These are phyloP conservation scores for Aspergillus tamarii DNA, from an alignment of 2,329 filamentous ascomycete species.

Conservation along the genomic window DNA sequence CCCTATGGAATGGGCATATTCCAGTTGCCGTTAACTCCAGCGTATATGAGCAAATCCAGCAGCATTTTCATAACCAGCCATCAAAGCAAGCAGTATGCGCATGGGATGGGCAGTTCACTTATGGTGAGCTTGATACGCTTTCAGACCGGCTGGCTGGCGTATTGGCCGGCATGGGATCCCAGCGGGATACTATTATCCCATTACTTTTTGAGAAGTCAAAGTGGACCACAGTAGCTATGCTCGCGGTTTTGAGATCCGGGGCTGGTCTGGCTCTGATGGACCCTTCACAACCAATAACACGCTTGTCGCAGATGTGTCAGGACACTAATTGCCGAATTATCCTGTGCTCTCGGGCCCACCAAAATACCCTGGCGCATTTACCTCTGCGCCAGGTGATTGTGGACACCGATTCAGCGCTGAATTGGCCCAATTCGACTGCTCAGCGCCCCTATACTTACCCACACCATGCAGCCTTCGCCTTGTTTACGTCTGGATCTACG, in stretches of 20 bases:
- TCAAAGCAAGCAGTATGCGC: not conserved
- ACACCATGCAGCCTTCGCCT: not conserved
- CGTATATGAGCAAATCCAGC: not conserved
- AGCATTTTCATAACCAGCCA: not conserved
- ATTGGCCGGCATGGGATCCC: not conserved
- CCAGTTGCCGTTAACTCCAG: not conserved
- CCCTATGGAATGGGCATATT: not conserved
- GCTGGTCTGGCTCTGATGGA: not conserved
- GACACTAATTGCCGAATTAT: not conserved
- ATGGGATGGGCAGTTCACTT: conserved; percentile 7
- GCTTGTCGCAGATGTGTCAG: no score
- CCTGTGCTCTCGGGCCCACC: no score
- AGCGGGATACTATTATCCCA: not conserved
- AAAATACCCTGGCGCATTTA: not conserved
- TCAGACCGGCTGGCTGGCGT: not conserved
- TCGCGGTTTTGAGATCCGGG: conserved; percentile 11
- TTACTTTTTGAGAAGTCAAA: conserved; percentile 7
- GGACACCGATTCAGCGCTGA: not conserved
- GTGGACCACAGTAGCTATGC: conserved; percentile 8
- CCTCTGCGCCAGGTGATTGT: not conserved
- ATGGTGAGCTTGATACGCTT: conserved; percentile 5
- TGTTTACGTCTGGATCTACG: conserved; percentile 34
- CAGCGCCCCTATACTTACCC: not conserved
- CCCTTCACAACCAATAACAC: not conserved
- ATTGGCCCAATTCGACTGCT: not conserved